Base-by-base conservation (phyloP, 1,284 basidiomycete species). In the Erythrobasidium hasegawianum region DNA sequence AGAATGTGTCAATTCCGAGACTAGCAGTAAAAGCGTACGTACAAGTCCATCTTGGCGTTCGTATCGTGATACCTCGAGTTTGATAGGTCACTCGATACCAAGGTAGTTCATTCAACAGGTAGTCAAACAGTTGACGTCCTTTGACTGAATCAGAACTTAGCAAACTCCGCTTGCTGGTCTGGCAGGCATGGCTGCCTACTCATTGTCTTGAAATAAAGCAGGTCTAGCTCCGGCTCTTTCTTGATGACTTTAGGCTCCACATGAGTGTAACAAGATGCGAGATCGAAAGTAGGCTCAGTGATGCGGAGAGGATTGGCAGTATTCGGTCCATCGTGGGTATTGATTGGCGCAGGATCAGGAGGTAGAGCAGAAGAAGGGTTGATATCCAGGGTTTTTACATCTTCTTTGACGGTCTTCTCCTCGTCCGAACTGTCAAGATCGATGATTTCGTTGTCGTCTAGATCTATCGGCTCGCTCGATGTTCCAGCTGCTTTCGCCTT, bases 61-160 rank as follows among this genome's bases (percentile, higher is more conserved):
- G 74, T 52, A 77, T 75, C 16, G 70, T 64, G 26, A 75, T 74
- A 2, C 74, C 75, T 38, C 75, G 65, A 10, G 73, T 71, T n/a
- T 67, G 71, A 59, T 78, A 78, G 41, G 71, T 73, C 11, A 78
- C 77, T 2, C 76, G 69, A 59, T 78, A 77, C 73, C 75, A 77
- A 5, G 77, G 77, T 29, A 78, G 43, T 4, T 72, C 70, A 1
- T 75, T 67, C 9, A 76, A 56, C 13, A 78, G 59, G 57, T 76
- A 78, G 27, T 72, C 70, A 29, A 71, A 75, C 24, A 76, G 67
- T 22, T 72, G 22, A 11, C 40, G 41, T 9, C 67, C 43, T 14
- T 41, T 18, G 16, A 45, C 39, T 49, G n/a, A n/a, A 20, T 2
- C 2, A 64, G 11, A 11, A 45, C 2, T 26, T 10, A 26, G 52